Base-by-base conservation (phyloP, 1,284 basidiomycete genomes). In the Rhodotorula sp. region DNA sequence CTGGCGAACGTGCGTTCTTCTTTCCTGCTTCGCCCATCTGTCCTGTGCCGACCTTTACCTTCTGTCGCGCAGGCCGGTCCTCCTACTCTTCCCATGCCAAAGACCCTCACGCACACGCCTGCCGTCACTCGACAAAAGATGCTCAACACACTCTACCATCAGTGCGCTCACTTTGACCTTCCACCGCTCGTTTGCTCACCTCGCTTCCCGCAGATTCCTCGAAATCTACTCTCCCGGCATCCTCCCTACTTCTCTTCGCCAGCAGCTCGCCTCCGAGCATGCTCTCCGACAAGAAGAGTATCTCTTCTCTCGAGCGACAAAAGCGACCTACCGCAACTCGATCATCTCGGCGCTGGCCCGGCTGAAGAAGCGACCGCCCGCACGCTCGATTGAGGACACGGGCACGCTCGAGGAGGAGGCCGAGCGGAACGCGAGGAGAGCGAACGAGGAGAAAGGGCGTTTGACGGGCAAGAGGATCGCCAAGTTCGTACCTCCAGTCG, bases 261-360 rank as follows among this genome's bases (percentile, higher is more conserved):
- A 72, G 30, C 24, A 34, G 1, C 67, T 68, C 56, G 39, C 81
- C 89, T 56, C 79, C 84, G 5, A 80, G 84, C 11, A 92, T 80
- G 86, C 91, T 3, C 83, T 91, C 17, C 84, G 82, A 61, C 90
- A 92, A 76, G 91, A 93, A 77, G 84, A 86, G 48, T 88, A 91
- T 67, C 84, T 91, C 2, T 90, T 91, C 79, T 82, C 82, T 32
- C 86, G 85, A 68, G 86, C 89, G 0, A 88, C 82, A 64, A 91
- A 90, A 79, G 76, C 86, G 51, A 90, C 90, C 0, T 93, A 93
- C 80, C 87, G 90, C 58, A 88, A 90, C 82, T 89, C 88, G 30
- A 83, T 89, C 34, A 91, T 92, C 56, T 85, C 85, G 59, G 87
- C 87, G 62, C 85, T 90, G 62, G 88, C 87, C 10, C 81, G 88